Evolutionary conservation across 2,329 filamentous ascomycete species (phyloP).

Genomic region (Aspergillus sp.): DNA sequence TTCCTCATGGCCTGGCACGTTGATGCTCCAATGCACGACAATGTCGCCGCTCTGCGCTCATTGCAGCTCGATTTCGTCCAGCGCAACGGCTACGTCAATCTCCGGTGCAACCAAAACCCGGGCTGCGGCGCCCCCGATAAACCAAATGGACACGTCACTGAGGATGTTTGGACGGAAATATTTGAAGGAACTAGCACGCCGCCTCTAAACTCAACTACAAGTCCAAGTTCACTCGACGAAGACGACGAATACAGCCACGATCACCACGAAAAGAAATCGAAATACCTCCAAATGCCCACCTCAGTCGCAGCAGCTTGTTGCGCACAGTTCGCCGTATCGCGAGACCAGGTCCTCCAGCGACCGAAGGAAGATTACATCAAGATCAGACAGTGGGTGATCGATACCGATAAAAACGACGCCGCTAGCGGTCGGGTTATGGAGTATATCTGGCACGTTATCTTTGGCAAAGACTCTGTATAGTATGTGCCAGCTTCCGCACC

Average conservation of each 20-base stretch:
- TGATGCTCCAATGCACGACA: slow-evolving; percentile 56
- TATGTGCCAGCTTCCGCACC: slow-evolving; percentile 22
- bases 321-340: slow-evolving; percentile 64
- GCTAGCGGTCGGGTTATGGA: slow-evolving; percentile 62
- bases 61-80: slow-evolving; percentile 54
- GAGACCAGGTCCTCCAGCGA: slow-evolving; percentile 51
- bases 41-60: slow-evolving; percentile 50
- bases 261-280: slow-evolving; percentile 16
- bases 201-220: slow-evolving; percentile 26
- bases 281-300: slow-evolving; percentile 45
- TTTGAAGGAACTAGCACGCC: slow-evolving; percentile 42
- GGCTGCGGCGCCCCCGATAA: slow-evolving; percentile 48
- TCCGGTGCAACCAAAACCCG: slow-evolving; percentile 60
- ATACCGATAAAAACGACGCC: slow-evolving; percentile 54
- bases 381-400: slow-evolving; percentile 61
- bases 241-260: not conserved
- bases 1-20: slow-evolving; percentile 56
- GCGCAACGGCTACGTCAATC: slow-evolving; percentile 58
- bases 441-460: slow-evolving; percentile 65
- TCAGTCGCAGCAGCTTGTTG: slow-evolving; percentile 61
- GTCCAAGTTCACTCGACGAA: slow-evolving; percentile 4
- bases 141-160: slow-evolving; percentile 36
- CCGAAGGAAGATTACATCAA: slow-evolving; percentile 55
- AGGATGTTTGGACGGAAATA: slow-evolving; percentile 38
- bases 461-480: slow-evolving; percentile 42